Evolutionary conservation across 2,329 filamentous ascomycete species (phyloP), one percentile per base, ranked within the genome.

Genomic region (Calonectria ilicicola): DNA sequence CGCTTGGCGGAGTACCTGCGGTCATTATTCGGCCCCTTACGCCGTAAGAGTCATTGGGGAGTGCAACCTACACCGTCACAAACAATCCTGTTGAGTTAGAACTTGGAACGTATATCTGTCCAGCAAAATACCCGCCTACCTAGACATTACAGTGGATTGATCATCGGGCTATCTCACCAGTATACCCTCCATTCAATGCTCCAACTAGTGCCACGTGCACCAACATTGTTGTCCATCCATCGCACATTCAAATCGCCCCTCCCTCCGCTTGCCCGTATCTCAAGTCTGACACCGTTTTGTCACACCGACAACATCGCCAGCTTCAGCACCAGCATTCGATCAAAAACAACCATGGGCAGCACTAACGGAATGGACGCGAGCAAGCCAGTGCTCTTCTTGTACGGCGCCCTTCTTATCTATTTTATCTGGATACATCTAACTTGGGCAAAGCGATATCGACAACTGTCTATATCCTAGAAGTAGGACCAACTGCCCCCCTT

Each of bases 391-490:
- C 76, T 87, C 40, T 87, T 87, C 81, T 87, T 87, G 85, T 87
- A 74, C 49, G 83, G 74, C 47, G 5, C 19, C 6, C 32, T 14
- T 40, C 29, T 26, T 7, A 44, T 32, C 44, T 5, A 17, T 2
- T 19, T 40, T 29, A 32, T 23, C 38, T 21, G 23, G 17, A 19
- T 14, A 19, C 19, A 40, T 21, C 72, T 80, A 72, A 79, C 56
- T 65, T 60, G 21, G 21, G 19, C 21, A 91, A 84, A 98, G 98
- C 82, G 97, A 99, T 82, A 98, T 99, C 81, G 97, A 99, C 88
- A 99, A 99, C 82, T 99, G 97, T 85, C 91, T 98, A 69, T 98
- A 98, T 81, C 92, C 96, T 0, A 95, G 93, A 85, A 96, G 94
- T 95, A 81, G 84, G 90, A 65, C 29, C 44, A 10, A 21, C 32